A percentile compares a stretch with the other conserved stretches of the same genome.
phyloP scores from a whole-genome alignment of 495 filamentous ascomycete genomes.

The Penicillium psychrofluorescens region DNA sequence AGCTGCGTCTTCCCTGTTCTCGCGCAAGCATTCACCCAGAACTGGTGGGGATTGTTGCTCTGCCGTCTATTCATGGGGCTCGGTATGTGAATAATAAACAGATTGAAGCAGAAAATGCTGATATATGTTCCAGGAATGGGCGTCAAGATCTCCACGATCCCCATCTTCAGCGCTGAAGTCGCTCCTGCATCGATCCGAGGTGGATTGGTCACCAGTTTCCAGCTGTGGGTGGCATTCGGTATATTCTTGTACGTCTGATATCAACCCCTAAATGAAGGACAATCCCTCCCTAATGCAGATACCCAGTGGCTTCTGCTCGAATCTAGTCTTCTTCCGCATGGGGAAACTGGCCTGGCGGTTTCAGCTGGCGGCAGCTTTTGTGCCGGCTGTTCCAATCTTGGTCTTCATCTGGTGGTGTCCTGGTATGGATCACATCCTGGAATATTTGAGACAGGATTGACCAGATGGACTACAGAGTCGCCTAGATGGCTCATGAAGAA shows the following conservation, averaged over 20 bases:
- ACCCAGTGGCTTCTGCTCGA: conserved; percentile 35
- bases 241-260: conserved; percentile 50
- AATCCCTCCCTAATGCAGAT: neutral
- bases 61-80: conserved; percentile 48
- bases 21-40: conserved; percentile 44
- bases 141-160: conserved; percentile 49
- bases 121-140: conserved; percentile 51
- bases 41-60: conserved; percentile 50
- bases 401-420: conserved; percentile 55
- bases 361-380: conserved; percentile 55
- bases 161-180: conserved; percentile 54
- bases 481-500: conserved; percentile 64
- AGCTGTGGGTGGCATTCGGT: conserved; percentile 45
- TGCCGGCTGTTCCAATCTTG: conserved; percentile 57
- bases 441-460: neutral
- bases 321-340: conserved; percentile 7
- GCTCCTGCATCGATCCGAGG: conserved; percentile 52
- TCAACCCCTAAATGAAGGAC: conserved; percentile 36
- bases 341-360: conserved; percentile 47
- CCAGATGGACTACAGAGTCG: conserved; percentile 30
- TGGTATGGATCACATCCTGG: conserved; percentile 12
- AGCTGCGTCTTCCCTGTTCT: conserved; percentile 46
- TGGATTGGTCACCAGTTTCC: conserved; percentile 54
- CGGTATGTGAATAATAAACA: neutral
- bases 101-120: neutral